phyloP scores from a whole-genome alignment of 202 grass and related monocot species.

The Eragrostis tef region DNA sequence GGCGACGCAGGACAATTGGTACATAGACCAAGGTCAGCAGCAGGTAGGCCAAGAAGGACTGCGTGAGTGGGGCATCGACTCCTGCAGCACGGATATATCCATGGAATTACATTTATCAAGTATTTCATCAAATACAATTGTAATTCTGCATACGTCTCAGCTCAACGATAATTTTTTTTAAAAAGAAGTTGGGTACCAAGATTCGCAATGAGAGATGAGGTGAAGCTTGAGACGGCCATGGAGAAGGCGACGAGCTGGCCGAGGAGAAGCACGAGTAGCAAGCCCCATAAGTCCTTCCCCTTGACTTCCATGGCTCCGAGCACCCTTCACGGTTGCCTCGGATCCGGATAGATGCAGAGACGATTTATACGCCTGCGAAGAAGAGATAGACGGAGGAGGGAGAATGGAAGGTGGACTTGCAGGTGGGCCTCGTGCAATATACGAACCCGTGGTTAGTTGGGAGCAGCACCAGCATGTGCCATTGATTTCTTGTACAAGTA shows the following conservation, averaged over 20 bases:
- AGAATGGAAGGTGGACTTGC: conserved; percentile 44
- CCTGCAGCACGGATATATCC: conserved; percentile 52
- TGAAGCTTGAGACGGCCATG: conserved; percentile 69
- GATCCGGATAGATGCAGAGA: conserved; percentile 19
- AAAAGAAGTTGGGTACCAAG: conserved; percentile 60
- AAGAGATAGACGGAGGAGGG: neutral
- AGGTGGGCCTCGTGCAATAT: conserved; percentile 37
- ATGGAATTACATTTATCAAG: neutral
- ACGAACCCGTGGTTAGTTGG: conserved; percentile 35
- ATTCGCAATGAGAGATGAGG: conserved; percentile 71
- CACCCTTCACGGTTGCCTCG: neutral
- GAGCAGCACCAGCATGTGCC: conserved; percentile 1
- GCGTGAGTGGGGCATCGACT: conserved; percentile 73
- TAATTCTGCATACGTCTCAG: neutral
- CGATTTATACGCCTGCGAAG: conserved; percentile 36
- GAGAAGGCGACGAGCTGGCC: conserved; percentile 83
- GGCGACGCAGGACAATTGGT: conserved; percentile 56
- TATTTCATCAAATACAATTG: neutral
- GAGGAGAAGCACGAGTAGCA: conserved; percentile 63
- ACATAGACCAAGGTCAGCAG: conserved; percentile 64
- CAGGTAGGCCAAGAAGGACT: conserved; percentile 80
- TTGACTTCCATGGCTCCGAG: conserved; percentile 47
- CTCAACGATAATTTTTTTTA: neutral
- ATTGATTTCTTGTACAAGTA: neutral
- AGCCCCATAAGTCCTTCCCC: conserved; percentile 53